These are phyloP conservation scores for Hygrophila difformis DNA, from an alignment of 257 asterid genomes.

Conservation along the genomic window DNA sequence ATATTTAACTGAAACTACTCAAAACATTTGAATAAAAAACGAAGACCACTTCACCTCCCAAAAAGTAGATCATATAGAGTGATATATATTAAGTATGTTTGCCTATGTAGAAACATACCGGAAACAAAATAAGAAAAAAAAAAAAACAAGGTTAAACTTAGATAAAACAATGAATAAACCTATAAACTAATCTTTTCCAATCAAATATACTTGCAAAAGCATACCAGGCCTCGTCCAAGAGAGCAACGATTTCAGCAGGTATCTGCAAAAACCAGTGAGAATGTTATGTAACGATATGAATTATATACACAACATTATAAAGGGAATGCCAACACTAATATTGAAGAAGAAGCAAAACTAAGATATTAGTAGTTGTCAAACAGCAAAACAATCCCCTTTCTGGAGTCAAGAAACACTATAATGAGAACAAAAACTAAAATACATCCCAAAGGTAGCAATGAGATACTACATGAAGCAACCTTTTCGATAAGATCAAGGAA, in stretches of 20 bases:
- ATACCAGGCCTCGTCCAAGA: conserved; percentile 97
- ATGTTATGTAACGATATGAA: not conserved
- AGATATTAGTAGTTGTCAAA: too few relatives aligned
- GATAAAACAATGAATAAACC: not conserved
- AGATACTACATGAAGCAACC: conserved; percentile 32
- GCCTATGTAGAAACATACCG: conserved; percentile 99
- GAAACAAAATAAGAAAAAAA: conserved; percentile 19
- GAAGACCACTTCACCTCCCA: too few relatives aligned
- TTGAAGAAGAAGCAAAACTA: too few relatives aligned
- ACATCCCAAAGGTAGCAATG: not conserved
- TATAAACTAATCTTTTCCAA: too few relatives aligned
- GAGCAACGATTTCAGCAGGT: conserved; percentile 96
- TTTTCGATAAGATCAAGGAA: conserved; percentile 96
- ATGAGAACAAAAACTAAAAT: not conserved
- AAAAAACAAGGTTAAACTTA: conserved; percentile 14
- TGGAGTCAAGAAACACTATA: not conserved
- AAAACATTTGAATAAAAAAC: too few relatives aligned
- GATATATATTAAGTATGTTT: too few relatives aligned
- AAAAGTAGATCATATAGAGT: too few relatives aligned
- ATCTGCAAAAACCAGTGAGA: conserved; percentile 48
- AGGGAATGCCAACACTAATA: too few relatives aligned
- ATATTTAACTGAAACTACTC: too few relatives aligned
- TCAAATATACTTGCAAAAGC: conserved; percentile 10
- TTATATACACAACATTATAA: not conserved
- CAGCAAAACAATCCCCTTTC: not conserved